Conservation (phyloP, 2,329 filamentous ascomycete species). For the Emmonsiellopsis sp. region DNA sequence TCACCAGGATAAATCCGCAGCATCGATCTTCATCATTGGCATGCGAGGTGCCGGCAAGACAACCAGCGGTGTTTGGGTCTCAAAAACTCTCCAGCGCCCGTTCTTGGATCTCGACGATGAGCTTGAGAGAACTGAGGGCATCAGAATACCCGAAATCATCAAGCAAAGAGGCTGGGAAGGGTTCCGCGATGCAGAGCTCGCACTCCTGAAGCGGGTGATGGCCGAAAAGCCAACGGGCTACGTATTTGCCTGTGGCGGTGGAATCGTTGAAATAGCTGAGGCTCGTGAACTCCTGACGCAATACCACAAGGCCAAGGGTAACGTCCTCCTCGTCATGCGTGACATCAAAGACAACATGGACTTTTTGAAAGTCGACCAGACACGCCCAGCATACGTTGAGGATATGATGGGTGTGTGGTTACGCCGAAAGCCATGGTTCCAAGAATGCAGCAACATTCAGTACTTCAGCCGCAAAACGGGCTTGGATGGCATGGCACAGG, state of each 20-base stretch:
- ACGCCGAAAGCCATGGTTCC: constrained; percentile 79
- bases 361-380: constrained; percentile 81
- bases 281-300: constrained; percentile 66
- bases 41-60: constrained; percentile 98
- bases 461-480: constrained; percentile 71
- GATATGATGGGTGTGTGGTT: constrained; percentile 88
- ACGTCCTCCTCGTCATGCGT: constrained; percentile 78
- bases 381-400: constrained; percentile 81
- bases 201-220: constrained; percentile 62
- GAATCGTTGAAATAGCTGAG: constrained; percentile 76
- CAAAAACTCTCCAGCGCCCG: constrained; percentile 61
- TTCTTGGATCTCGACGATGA: constrained; percentile 83
- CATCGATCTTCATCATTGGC: constrained; percentile 86
- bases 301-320: constrained; percentile 67
- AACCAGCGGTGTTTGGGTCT: constrained; percentile 80
- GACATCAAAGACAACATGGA: constrained; percentile 81
- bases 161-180: constrained; percentile 72
- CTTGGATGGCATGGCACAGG: constrained; percentile 39
- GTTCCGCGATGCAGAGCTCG: constrained; percentile 71
- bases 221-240: constrained; percentile 64
- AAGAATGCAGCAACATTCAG: constrained; percentile 86
- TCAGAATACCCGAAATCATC: constrained; percentile 80
- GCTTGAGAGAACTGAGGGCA: constrained; percentile 63
- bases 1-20: constrained; percentile 31
- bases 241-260: constrained; percentile 88